Evolutionary conservation across 2,329 filamentous ascomycete genomes (phyloP).

Genomic region (Calonectria hawksworthii): DNA sequence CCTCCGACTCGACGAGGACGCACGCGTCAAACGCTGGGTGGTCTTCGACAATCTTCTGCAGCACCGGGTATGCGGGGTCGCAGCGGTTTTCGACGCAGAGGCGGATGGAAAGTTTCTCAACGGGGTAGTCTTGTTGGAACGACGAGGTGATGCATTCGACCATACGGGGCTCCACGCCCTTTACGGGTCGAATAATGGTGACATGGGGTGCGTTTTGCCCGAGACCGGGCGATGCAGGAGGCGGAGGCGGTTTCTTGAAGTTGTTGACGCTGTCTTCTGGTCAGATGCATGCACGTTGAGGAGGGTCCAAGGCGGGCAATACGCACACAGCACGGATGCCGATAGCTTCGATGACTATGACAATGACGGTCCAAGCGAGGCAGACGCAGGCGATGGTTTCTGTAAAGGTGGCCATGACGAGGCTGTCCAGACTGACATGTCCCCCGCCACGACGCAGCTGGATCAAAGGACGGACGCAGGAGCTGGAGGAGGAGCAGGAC

Average conservation of each 20-base stretch:
- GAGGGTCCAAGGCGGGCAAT: not conserved
- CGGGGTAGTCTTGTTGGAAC: constrained; percentile 86
- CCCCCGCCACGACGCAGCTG: not conserved
- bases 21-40: constrained; percentile 79
- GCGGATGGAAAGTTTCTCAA: constrained; percentile 80
- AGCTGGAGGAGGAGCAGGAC: not conserved
- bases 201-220: constrained; percentile 77
- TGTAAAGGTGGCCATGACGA: constrained; percentile 46
- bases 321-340: constrained; percentile 70
- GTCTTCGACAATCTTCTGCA: constrained; percentile 79
- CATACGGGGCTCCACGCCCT: constrained; percentile 89
- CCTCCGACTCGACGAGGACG: constrained; percentile 86
- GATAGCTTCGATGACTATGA: constrained; percentile 68
- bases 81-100: constrained; percentile 83
- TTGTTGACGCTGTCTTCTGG: constrained; percentile 59
- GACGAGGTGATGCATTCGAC: constrained; percentile 94
- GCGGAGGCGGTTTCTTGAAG: constrained; percentile 64
- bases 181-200: constrained; percentile 93
- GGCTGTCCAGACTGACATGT: constrained; percentile 1
- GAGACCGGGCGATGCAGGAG: constrained; percentile 66
- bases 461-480: not conserved
- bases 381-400: constrained; percentile 61
- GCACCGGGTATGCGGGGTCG: constrained; percentile 83
- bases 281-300: constrained; percentile 6
- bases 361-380: constrained; percentile 66